phyloP scores from a whole-genome alignment of 2,329 filamentous ascomycete species.

The Diaporthe nobilis region DNA sequence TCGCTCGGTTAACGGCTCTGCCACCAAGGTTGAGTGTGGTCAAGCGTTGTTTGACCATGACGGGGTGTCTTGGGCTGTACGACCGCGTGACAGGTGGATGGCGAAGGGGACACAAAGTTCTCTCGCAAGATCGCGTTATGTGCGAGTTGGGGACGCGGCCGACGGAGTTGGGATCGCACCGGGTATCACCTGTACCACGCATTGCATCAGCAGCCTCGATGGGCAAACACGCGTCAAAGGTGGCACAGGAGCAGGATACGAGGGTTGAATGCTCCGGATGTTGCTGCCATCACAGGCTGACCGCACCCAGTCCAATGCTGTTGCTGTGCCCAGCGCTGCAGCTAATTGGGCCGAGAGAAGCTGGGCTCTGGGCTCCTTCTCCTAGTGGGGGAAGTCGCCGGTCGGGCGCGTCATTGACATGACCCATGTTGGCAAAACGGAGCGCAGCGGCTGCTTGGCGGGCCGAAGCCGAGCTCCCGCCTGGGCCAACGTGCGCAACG shows the following conservation, averaged over 20 bases:
- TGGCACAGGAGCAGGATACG: background rate
- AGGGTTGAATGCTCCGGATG: background rate
- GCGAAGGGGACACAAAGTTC: background rate
- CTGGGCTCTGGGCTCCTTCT: background rate
- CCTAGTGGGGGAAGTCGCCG: background rate
- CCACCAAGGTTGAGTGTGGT: background rate
- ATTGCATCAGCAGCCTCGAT: constrained; percentile 6
- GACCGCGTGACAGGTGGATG: background rate
- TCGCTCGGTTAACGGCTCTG: constrained; percentile 1
- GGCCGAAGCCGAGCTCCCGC: constrained; percentile 29
- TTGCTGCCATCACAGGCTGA: background rate
- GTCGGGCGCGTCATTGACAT: constrained; percentile 30
- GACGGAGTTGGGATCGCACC: background rate
- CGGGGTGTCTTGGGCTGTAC: background rate
- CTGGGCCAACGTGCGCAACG: constrained; percentile 27
- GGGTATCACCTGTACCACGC: background rate
- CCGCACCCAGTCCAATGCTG: background rate
- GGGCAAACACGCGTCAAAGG: constrained; percentile 7
- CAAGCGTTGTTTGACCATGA: background rate
- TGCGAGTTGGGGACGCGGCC: background rate
- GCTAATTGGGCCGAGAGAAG: background rate
- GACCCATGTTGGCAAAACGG: constrained; percentile 1
- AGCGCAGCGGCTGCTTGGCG: constrained; percentile 5
- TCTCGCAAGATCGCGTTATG: background rate
- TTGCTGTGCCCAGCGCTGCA: constrained; percentile 7